A percentile compares a stretch with the other conserved stretches of the same genome.
These are phyloP conservation scores for Acacia crassicarpa DNA, from an alignment of 306 rosid genomes.

Conservation along the genomic window DNA sequence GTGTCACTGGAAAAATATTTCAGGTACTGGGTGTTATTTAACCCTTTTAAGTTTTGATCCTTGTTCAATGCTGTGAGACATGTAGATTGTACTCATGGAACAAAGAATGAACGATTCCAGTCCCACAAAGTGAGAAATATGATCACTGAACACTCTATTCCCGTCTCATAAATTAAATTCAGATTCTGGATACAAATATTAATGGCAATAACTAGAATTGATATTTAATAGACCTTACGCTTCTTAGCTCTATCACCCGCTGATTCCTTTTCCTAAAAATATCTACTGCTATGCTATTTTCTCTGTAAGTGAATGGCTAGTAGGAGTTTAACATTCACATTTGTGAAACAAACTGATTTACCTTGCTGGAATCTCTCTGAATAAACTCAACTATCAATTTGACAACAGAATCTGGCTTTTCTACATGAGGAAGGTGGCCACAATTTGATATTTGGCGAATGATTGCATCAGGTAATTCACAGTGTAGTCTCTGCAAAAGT, in stretches of 20 bases:
- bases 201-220: slow-evolving; percentile 3
- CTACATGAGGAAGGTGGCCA: slow-evolving; percentile 91
- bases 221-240: background rate
- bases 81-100: background rate
- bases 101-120: background rate
- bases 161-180: background rate
- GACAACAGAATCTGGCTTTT: slow-evolving; percentile 64
- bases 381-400: slow-evolving; percentile 66
- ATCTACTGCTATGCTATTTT: slow-evolving; percentile 22
- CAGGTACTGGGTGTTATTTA: too few species aligned
- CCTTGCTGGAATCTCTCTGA: slow-evolving; percentile 43
- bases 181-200: slow-evolving; percentile 7
- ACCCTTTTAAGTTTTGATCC: background rate
- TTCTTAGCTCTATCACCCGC: slow-evolving; percentile 17
- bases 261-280: slow-evolving; percentile 1
- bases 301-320: slow-evolving; percentile 2
- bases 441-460: slow-evolving; percentile 75
- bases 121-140: background rate
- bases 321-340: slow-evolving; percentile 28
- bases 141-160: background rate
- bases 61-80: background rate
- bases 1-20: too few species aligned
- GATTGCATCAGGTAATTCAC: slow-evolving; percentile 73
- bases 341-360: slow-evolving; percentile 32
- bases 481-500: slow-evolving; percentile 71